phyloP scores from a whole-genome alignment of 225 moss, liverwort and hornwort genomes.

The Physcomitrium patens region DNA sequence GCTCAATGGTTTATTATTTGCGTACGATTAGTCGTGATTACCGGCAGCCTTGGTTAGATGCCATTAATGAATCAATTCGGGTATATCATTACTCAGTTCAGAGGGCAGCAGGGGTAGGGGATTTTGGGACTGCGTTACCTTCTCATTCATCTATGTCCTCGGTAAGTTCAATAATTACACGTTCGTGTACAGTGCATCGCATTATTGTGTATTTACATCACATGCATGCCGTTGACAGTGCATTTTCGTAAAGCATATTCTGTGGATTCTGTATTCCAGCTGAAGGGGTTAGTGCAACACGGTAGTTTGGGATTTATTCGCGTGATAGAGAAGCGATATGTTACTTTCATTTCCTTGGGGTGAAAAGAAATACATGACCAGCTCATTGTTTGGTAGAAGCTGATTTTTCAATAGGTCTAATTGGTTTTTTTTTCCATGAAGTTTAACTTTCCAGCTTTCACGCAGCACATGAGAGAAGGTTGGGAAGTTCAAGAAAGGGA shows the following conservation, averaged over 20 bases:
- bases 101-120: constrained; percentile 81
- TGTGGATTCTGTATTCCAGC: constrained; percentile 21
- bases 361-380: no score
- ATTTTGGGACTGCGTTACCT: constrained; percentile 63
- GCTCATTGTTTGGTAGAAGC: background rate
- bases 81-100: constrained; percentile 86
- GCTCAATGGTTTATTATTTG: constrained; percentile 88
- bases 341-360: no score
- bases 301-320: no score
- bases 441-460: constrained; percentile 4
- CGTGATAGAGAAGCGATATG: no score
- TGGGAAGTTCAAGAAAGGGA: constrained; percentile 97
- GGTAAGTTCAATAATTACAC: constrained; percentile 50
- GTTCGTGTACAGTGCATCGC: background rate
- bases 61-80: constrained; percentile 82
- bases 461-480: constrained; percentile 86
- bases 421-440: constrained; percentile 10
- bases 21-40: constrained; percentile 86
- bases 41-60: constrained; percentile 95
- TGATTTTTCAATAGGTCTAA: background rate
- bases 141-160: constrained; percentile 86
- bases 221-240: no score
- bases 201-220: no score
- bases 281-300: no score
- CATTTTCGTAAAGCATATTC: background rate